Conservation (phyloP, 768 basidiomycete genomes). For the Auriscalpium orientale region DNA sequence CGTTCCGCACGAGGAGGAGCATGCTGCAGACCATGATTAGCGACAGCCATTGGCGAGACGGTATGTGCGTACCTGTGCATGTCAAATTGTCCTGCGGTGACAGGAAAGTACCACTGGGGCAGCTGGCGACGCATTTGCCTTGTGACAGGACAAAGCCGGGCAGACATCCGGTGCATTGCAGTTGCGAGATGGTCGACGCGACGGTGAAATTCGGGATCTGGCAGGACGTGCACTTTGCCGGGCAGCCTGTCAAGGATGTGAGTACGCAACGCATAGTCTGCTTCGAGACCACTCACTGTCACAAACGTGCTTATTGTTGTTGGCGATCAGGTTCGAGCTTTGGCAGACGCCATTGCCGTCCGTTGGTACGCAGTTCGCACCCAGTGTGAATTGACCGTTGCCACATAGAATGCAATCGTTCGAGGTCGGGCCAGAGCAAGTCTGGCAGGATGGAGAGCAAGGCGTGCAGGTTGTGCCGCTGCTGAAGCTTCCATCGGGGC, state of each 20-base stretch:
- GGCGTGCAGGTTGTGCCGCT: slow-evolving; percentile 43
- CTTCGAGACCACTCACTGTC: slow-evolving; percentile 50
- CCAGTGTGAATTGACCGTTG: slow-evolving; percentile 50
- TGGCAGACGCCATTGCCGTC: slow-evolving; percentile 66
- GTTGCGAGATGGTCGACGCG: slow-evolving; percentile 54
- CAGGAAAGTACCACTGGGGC: slow-evolving; percentile 68
- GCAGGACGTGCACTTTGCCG: slow-evolving; percentile 75
- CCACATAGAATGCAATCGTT: slow-evolving; percentile 69
- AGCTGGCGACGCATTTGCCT: slow-evolving; percentile 61
- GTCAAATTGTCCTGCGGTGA: slow-evolving; percentile 65
- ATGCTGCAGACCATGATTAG: slow-evolving; percentile 34
- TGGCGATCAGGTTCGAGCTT: slow-evolving; percentile 62
- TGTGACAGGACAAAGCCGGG: slow-evolving; percentile 67
- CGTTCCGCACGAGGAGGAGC: slow-evolving; percentile 65
- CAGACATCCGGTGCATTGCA: slow-evolving; percentile 73
- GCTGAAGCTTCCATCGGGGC: slow-evolving; percentile 62
- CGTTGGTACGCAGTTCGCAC: slow-evolving; percentile 63
- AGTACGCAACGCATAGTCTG: neutral
- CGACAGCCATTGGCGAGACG: neutral
- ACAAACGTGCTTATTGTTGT: slow-evolving; percentile 78
- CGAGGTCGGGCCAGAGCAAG: slow-evolving; percentile 62
- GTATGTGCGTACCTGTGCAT: slow-evolving; percentile 53
- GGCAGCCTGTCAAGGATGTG: slow-evolving; percentile 49
- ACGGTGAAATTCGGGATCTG: slow-evolving; percentile 63
- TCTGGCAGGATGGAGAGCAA: slow-evolving; percentile 62